Base-by-base conservation (phyloP, 108 stramenopile genomes). In the Nitzschia sp. region DNA sequence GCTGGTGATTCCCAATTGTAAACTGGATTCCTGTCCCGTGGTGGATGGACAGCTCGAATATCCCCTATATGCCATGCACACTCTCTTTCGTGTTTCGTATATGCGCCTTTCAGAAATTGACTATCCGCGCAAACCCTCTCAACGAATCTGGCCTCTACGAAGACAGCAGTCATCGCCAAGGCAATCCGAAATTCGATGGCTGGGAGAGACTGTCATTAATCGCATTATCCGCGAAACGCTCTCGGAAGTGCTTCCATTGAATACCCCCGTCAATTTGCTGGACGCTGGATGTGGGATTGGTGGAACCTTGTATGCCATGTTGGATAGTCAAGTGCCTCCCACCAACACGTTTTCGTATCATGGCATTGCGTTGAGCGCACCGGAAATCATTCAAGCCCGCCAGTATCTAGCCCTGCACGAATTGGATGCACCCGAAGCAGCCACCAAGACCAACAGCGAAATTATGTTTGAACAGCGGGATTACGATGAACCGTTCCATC, bases 241-340 rank as follows among this genome's bases (percentile, higher is more conserved):
- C 46, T 17, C 21, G 2, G 55, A 69, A 26, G 30, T 64, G 19
- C 27, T 42, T 46, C 15, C 28, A 18, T 3, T 57, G 45, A 8
- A 0, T 13, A 19, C 36, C 21, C 42, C 18, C n/a, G 18, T 27
- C 17, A 53, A 57, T 26, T 57, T 66, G 23, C 27, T 54, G 35
- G 54, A 73, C 68, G 13, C 54, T 82, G 53, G 81, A 70, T 57
- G 76, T 71, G 32, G 81, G 66, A 19, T 70, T 55, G 30, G 81
- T 54, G 81, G 81, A 2, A 69, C 68, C 13, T 23, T 77, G 46
- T 82, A 74, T 75, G 33, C 81, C 27, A 48, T 82, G 21, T 38
- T 57, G 23, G 51, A 70, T 8, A 19, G 18, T 23, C 36, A 29
- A 31, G 1, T 4, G 26, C 28, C 5, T 28, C 30, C 28, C 5